These are phyloP conservation scores for Taphrina confusa DNA, from an alignment of 1,139 yeast species.

Conservation along the genomic window DNA sequence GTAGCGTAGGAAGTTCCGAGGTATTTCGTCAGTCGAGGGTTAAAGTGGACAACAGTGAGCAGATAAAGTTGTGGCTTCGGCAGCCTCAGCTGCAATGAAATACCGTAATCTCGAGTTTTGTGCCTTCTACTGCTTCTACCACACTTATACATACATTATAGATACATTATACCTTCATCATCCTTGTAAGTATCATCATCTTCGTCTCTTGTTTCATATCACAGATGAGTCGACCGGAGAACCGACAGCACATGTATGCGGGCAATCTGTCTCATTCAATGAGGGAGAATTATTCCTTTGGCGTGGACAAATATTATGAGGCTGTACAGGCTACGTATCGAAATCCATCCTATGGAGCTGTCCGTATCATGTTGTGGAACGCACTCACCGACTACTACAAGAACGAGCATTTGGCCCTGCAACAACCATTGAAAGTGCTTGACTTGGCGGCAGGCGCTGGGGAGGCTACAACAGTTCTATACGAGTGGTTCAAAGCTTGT, in stretches of 20 bases:
- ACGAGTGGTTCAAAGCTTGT: slow-evolving; percentile 34
- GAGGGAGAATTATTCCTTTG: slow-evolving; percentile 36
- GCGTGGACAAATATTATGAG: slow-evolving; percentile 36
- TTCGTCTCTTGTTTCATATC: neutral
- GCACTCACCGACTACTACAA: slow-evolving; percentile 28
- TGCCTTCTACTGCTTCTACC: too few species aligned
- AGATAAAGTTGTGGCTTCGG: slow-evolving; percentile 15
- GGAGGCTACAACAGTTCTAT: slow-evolving; percentile 31
- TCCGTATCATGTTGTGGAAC: slow-evolving; percentile 33
- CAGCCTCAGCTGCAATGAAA: too few species aligned
- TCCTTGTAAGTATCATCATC: too few species aligned
- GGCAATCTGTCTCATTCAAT: slow-evolving; percentile 34
- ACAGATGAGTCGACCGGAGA: slow-evolving; percentile 30
- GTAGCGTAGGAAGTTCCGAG: too few species aligned
- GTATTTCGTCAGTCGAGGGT: too few species aligned
- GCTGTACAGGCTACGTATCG: slow-evolving; percentile 27
- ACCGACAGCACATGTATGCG: slow-evolving; percentile 32
- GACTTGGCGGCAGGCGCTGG: slow-evolving; percentile 37
- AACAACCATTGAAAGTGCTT: slow-evolving; percentile 20
- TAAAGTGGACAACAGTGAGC: too few species aligned
- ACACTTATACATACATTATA: too few species aligned
- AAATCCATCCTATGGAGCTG: slow-evolving; percentile 32
- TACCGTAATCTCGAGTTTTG: too few species aligned
- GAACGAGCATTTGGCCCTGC: slow-evolving; percentile 8
- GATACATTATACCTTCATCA: too few species aligned